These are phyloP conservation scores for Chrysosporium queenslandicum DNA, from an alignment of 2,329 filamentous ascomycete species.

Conservation along the genomic window DNA sequence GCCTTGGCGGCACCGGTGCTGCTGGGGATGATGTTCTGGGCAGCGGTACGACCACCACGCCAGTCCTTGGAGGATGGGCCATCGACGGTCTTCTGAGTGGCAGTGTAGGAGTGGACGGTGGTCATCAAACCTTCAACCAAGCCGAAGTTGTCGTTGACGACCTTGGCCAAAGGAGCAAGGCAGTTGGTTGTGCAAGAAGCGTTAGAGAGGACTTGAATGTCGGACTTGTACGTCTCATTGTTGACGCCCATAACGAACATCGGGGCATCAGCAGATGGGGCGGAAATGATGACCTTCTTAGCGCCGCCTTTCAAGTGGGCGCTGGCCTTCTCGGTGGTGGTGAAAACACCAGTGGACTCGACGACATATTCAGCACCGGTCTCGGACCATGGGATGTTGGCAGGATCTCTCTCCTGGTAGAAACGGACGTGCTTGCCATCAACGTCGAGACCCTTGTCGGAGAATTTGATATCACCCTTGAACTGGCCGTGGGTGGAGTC, in stretches of 20 bases:
- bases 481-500: constrained; percentile 94
- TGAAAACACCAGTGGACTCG: constrained; percentile 98
- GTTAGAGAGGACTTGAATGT: constrained; percentile 92
- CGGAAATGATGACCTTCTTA: constrained; percentile 81
- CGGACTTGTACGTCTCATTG: constrained; percentile 83
- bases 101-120: constrained; percentile 99
- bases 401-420: constrained; percentile 85
- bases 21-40: constrained; percentile 99
- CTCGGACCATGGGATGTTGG: constrained; percentile 79
- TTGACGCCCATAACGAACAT: constrained; percentile 99
- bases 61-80: constrained; percentile 97
- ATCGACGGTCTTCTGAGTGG: constrained; percentile 98
- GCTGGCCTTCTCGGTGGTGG: constrained; percentile 90
- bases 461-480: constrained; percentile 77
- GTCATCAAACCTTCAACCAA: constrained; percentile 99
- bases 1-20: constrained; percentile 99
- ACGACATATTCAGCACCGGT: constrained; percentile 87
- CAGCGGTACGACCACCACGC: constrained; percentile 96
- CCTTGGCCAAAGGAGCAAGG: constrained; percentile 97
- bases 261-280: constrained; percentile 63
- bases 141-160: constrained; percentile 95
- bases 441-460: constrained; percentile 65
- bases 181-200: constrained; percentile 99
- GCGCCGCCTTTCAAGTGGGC: constrained; percentile 92
- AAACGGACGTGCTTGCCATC: constrained; percentile 94